phyloP scores from a whole-genome alignment of 2,329 filamentous ascomycete species.

The Macroventuria anomochaeta region DNA sequence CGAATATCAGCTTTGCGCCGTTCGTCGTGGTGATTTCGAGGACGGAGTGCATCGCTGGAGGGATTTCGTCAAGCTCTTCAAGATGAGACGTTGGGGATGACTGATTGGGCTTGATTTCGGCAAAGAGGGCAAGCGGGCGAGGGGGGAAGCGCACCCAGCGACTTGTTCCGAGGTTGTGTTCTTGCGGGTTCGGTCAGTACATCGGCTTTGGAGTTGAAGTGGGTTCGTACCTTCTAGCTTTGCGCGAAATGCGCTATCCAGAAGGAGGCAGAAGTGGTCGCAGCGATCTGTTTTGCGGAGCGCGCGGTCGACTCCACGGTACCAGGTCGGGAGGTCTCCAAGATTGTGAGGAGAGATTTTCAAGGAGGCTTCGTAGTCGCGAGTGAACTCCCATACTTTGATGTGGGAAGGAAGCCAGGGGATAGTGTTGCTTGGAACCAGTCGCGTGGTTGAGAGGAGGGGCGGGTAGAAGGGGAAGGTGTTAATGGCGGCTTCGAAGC shows the following conservation, averaged over 20 bases:
- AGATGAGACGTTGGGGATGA: background rate
- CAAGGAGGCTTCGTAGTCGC: background rate
- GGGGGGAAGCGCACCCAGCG: background rate
- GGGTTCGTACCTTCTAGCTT: background rate
- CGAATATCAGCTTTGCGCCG: constrained; percentile 8
- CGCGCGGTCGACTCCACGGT: background rate
- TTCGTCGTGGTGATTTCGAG: background rate
- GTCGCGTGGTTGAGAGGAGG: background rate
- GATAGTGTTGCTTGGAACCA: background rate
- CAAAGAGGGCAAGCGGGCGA: background rate
- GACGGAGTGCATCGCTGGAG: constrained; percentile 5
- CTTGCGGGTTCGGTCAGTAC: background rate
- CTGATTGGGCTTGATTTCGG: background rate
- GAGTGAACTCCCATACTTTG: background rate
- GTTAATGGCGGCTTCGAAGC: constrained; percentile 16
- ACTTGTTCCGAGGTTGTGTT: background rate
- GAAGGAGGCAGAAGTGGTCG: background rate
- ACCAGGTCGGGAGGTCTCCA: background rate
- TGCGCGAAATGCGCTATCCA: background rate
- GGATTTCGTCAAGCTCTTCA: background rate
- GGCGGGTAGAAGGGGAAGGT: background rate
- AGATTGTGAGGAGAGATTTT: background rate
- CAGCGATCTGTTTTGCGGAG: background rate
- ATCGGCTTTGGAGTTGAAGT: rapidly evolving
- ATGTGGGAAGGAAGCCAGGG: background rate